Conservation (phyloP, 768 basidiomycete species). For the Hebeloma cylindrosporum region DNA sequence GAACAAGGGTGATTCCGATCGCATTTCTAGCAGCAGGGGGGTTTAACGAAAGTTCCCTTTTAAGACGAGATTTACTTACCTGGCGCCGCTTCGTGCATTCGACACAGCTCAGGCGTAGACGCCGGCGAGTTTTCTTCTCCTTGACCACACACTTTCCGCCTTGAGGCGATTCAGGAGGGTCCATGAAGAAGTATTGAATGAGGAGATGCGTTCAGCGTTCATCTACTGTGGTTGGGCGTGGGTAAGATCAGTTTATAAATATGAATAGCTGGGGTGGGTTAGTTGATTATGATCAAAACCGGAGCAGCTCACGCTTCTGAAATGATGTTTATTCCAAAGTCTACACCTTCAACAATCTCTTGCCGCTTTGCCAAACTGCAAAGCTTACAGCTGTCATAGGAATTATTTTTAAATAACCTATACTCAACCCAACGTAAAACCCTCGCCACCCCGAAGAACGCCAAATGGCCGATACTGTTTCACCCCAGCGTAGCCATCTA, state of each 20-base stretch:
- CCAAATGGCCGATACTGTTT: constrained; percentile 74
- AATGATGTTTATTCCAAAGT: constrained; percentile 14
- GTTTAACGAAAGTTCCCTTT: too few relatives aligned
- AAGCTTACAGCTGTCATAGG: constrained; percentile 96
- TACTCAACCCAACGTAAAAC: constrained; percentile 87
- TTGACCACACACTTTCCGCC: constrained; percentile 22
- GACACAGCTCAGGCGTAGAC: constrained; percentile 53
- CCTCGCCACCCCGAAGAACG: constrained; percentile 72
- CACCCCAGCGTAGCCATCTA: constrained; percentile 75
- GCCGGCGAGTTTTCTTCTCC: constrained; percentile 50
- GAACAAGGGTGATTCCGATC: constrained; percentile 46
- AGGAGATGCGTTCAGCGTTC: too few relatives aligned
- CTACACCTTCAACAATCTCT: constrained; percentile 50
- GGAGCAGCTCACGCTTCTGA: background rate
- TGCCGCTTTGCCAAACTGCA: constrained; percentile 84
- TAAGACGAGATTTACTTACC: constrained; percentile 31
- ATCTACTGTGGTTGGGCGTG: background rate
- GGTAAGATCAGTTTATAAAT: constrained; percentile 1
- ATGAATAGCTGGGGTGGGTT: too few relatives aligned
- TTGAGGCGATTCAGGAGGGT: constrained; percentile 12
- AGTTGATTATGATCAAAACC: too few relatives aligned
- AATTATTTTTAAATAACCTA: constrained; percentile 92
- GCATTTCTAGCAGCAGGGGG: constrained; percentile 43
- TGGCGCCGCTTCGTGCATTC: constrained; percentile 58
- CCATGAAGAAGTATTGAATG: constrained; percentile 11